Base-by-base conservation (phyloP, 1,284 basidiomycete species). In the Pholiota adiposa region DNA sequence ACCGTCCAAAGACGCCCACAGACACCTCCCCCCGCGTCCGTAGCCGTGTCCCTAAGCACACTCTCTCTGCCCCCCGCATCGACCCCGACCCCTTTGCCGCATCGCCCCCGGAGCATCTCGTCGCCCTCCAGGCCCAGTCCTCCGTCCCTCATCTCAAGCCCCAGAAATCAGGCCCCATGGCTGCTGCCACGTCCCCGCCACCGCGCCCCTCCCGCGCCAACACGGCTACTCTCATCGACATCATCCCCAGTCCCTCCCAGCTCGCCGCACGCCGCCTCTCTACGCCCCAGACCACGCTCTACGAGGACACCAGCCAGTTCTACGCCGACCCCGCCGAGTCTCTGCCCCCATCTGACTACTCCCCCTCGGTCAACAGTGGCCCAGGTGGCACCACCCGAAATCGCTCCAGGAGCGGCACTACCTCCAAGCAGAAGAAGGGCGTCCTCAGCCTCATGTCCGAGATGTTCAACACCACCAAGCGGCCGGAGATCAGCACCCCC, bases 401-500 rank as follows among this genome's bases (percentile, higher is more conserved):
- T 48, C 79, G 88, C 62, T 81, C 83, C 21, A 88, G 89, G 69
- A 89, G 87, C 69, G 80, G 81, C 49, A 91, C 89, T 7, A 72
- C 83, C n/a, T 75, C 77, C 6, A 90, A 89, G 73, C 76, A 83
- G 34, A 92, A 90, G 80, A 90, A 89, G 75, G 86, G 88, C 64
- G 84, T 93, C 72, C 77, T 92, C 50, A 85, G 86, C 34, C 89
- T 92, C 75, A 88, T 93, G 83, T 83, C 85, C 44, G 93, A 94
- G 67, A 87, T 96, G 65, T 87, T 96, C 71, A 88, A 85, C 63
- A 83, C 84, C 50, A 84, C 86, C 59, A 96, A 94, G 79, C 86
- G 93, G 43, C 90, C 90, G 18, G 95, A 97, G 77, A 99, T 99
- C 79, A 96, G 93, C 67, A 97, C 95, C 2, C 97, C 95, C 1